Evolutionary conservation across 148 eudicot species (phyloP).

Genomic region (Amaranthus cruentus): DNA sequence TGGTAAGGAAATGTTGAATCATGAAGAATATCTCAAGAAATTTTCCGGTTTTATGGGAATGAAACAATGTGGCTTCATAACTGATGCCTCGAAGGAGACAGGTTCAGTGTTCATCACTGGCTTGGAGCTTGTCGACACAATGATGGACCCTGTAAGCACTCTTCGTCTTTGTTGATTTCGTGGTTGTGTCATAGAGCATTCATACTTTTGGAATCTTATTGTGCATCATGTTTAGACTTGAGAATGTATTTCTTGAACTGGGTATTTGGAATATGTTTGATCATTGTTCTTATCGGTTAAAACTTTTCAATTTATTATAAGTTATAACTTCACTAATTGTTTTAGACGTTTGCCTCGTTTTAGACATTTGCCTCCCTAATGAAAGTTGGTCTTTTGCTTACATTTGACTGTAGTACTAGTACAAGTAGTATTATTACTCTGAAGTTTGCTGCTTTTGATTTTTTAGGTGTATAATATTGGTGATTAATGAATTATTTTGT

Average conservation of each 20-base stretch:
- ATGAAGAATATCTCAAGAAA: conserved; percentile 49
- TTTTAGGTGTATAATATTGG: background rate
- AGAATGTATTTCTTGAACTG: background rate
- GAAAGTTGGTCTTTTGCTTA: background rate
- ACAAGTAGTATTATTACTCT: background rate
- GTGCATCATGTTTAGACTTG: background rate
- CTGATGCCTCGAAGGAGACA: conserved; percentile 68
- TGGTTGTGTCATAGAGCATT: background rate
- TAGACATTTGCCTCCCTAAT: background rate
- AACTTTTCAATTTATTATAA: background rate
- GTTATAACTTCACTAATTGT: background rate
- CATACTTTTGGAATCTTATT: background rate
- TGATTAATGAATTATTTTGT: background rate
- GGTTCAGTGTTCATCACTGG: conserved; percentile 39
- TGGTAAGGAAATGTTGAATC: conserved; percentile 45
- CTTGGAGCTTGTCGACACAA: conserved; percentile 47
- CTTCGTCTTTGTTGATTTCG: background rate
- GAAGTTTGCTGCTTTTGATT: background rate
- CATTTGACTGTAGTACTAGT: background rate
- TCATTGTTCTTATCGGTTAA: background rate
- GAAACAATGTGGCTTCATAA: conserved; percentile 38
- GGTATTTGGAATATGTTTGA: background rate
- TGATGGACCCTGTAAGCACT: conserved; percentile 57
- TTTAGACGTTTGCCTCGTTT: background rate
- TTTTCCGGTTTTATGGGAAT: conserved; percentile 45